Conservation (phyloP, 305 asterid species). For the Fraxinus nigra region DNA sequence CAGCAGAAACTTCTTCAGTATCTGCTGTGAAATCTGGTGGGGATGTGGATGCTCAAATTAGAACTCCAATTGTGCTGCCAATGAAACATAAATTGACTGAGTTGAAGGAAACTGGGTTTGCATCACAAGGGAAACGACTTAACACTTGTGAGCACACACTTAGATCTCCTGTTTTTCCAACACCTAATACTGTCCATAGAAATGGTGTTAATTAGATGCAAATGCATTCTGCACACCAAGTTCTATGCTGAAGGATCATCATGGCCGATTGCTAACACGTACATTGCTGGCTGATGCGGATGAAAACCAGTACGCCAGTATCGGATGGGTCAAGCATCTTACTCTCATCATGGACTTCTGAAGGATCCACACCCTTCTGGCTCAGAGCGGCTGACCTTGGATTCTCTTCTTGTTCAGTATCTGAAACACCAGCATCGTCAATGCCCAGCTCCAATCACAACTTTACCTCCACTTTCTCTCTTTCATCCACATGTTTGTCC, state of each 20-base stretch:
- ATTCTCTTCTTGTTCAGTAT: slow-evolving; percentile 88
- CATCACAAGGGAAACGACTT: slow-evolving; percentile 59
- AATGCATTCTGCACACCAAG: slow-evolving; percentile 44
- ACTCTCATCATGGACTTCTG: slow-evolving; percentile 52
- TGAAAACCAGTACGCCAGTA: slow-evolving; percentile 38
- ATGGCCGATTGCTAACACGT: slow-evolving; percentile 37
- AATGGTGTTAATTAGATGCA: slow-evolving; percentile 38
- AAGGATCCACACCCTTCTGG: slow-evolving; percentile 63
- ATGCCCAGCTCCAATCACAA: slow-evolving; percentile 97
- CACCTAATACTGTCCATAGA: slow-evolving; percentile 53
- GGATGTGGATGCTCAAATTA: slow-evolving; percentile 46
- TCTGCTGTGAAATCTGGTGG: slow-evolving; percentile 46
- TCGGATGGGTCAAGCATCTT: slow-evolving; percentile 34
- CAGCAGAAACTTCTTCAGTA: slow-evolving; percentile 49
- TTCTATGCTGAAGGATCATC: slow-evolving; percentile 50
- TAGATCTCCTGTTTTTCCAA: slow-evolving; percentile 54
- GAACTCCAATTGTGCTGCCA: slow-evolving; percentile 80
- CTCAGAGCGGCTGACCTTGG: slow-evolving; percentile 58
- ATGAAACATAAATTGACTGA: slow-evolving; percentile 81
- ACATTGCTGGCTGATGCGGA: slow-evolving; percentile 45
- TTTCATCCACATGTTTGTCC: slow-evolving; percentile 96
- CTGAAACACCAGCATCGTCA: slow-evolving; percentile 98
- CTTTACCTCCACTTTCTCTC: slow-evolving; percentile 96
- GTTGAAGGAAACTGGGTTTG: slow-evolving; percentile 48
- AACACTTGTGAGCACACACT: slow-evolving; percentile 61